phyloP scores from a whole-genome alignment of 805 yeast genomes.

The Yarrowia porcina region DNA sequence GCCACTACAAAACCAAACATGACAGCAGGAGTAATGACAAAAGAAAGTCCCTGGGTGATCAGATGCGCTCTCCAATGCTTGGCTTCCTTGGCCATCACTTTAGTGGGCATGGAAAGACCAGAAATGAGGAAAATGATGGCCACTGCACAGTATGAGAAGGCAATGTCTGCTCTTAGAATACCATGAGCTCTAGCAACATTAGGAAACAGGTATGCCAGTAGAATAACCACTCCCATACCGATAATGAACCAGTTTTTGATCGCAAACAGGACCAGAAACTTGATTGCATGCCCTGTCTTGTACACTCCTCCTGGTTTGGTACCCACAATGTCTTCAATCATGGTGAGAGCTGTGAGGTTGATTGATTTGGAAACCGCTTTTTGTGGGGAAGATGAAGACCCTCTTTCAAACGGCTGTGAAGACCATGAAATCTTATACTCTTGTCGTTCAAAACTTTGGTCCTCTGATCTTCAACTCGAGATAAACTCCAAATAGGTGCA shows the following conservation, averaged over 20 bases:
- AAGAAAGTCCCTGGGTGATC: constrained; percentile 63
- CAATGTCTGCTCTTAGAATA: constrained; percentile 64
- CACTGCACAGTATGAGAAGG: constrained; percentile 85
- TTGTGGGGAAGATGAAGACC: background rate
- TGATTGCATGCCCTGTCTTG: background rate
- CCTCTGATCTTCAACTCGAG: background rate
- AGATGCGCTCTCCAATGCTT: constrained; percentile 80
- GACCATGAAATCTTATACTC: background rate
- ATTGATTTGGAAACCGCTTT: no score
- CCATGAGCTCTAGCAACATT: constrained; percentile 84
- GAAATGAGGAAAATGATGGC: constrained; percentile 79
- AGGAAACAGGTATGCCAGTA: constrained; percentile 75
- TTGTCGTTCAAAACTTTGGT: background rate
- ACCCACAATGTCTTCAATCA: background rate
- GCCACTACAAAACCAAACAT: constrained; percentile 72
- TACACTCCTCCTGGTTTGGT: background rate
- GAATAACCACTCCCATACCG: constrained; percentile 66
- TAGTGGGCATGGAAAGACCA: constrained; percentile 73
- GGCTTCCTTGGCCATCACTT: constrained; percentile 56
- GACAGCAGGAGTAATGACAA: constrained; percentile 65
- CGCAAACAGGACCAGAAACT: constrained; percentile 4
- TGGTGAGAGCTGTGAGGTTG: background rate
- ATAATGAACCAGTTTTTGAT: constrained; percentile 70
- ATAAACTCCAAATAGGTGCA: background rate
- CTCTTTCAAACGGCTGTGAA: background rate